Base-by-base conservation (phyloP, 1,284 basidiomycete species). In the Malassezia globosa region DNA sequence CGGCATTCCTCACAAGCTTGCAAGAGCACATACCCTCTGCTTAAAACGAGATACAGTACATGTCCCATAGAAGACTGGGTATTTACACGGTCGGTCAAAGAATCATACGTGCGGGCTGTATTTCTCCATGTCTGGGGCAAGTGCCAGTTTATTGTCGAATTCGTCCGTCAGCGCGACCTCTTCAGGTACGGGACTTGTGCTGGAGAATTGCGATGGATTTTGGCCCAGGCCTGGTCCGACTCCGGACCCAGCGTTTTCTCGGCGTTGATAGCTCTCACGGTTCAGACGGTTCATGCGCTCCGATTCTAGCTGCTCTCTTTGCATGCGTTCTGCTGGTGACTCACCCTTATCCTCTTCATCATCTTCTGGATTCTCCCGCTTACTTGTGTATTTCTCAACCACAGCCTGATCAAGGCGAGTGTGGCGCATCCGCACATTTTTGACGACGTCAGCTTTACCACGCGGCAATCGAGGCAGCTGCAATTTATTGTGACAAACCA, bases 401-500 rank as follows among this genome's bases (percentile, higher is more conserved):
- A 58, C 59, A 10, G 67, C 67, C 42, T 70, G 58, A 37, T 69
- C 66, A 22, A 70, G 55, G 21, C 64, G 52, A 58, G 63, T 67
- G 45, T 70, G 67, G 5, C 65, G 44, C 19, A 56, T 54, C 10
- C 61, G 49, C 29, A 70, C 67, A 24, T 56, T 60, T 29, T 63
- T 56, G 19, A 70, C 66, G 7, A 70, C 67, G 47, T 69, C 67
- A 8, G 56, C 61, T 54, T 66, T 66, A 24, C 62, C 67, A 2
- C 64, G 53, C 11, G 67, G 67, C 41, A 70, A 37, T 1, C 60
- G 55, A 0, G 67, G 67, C 10, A 70, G 48, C 46, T 64, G 62
- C 31, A 70, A 56, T 21, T 65, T 51, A 41, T 63, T 66, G 19
- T 66, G 54, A 4, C 61, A 66, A 7, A 63, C 83, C 87, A 90